phyloP scores from a whole-genome alignment of 2,329 filamentous ascomycete species.

The Penicillium sp. region DNA sequence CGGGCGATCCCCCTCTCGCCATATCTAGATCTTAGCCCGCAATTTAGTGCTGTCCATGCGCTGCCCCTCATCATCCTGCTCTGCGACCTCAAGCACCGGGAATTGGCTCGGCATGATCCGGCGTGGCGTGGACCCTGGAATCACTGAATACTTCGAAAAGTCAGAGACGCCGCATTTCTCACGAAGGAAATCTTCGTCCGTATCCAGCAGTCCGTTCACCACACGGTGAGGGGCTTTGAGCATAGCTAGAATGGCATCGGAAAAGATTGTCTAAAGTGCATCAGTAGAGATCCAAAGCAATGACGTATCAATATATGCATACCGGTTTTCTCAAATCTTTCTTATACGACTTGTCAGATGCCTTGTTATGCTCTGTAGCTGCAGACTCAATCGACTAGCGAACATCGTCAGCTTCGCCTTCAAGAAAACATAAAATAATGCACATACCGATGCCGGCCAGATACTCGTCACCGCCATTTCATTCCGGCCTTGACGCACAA shows the following conservation, averaged over 20 bases:
- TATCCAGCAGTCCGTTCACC: constrained; percentile 71
- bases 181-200: constrained; percentile 81
- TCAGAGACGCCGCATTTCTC: constrained; percentile 64
- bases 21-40: constrained; percentile 27
- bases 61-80: constrained; percentile 78
- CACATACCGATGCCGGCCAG: constrained; percentile 73
- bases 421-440: not conserved
- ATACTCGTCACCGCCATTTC: constrained; percentile 78
- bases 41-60: constrained; percentile 65
- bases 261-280: constrained; percentile 63
- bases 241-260: constrained; percentile 75
- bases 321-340: constrained; percentile 66
- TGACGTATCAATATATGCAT: constrained; percentile 14
- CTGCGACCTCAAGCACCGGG: constrained; percentile 69
- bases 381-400: constrained; percentile 69
- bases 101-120: constrained; percentile 75
- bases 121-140: constrained; percentile 63
- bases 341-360: constrained; percentile 47
- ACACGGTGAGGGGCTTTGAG: constrained; percentile 58
- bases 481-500: constrained; percentile 62
- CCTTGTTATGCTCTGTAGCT: constrained; percentile 62
- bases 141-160: constrained; percentile 71
- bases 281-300: constrained; percentile 5
- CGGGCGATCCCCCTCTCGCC: not conserved
- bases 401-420: constrained; percentile 1